Conservation (phyloP, 208 protist species). For the Crithidia fasciculata region DNA sequence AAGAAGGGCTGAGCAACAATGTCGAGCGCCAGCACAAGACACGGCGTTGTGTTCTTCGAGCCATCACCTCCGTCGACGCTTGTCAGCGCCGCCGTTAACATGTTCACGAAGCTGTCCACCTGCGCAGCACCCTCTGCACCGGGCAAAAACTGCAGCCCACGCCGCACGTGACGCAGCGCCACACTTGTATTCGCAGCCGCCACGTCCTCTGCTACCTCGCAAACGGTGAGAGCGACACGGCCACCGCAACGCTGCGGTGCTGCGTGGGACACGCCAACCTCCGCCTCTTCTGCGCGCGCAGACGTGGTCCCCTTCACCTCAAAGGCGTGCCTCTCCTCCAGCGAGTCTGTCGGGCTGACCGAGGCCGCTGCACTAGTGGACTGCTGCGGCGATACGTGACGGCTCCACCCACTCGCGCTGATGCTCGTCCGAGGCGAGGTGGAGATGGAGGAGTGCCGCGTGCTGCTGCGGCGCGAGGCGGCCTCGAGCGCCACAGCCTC, state of each 20-base stretch:
- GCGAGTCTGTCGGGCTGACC: not conserved
- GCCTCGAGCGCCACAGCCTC: slow-evolving; percentile 20
- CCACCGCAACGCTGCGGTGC: not conserved
- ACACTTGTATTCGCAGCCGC: not conserved
- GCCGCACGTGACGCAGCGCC: slow-evolving; percentile 13
- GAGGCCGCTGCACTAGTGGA: not conserved
- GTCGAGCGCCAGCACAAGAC: slow-evolving; percentile 27
- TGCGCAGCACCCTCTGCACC: not conserved
- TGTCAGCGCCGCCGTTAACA: slow-evolving; percentile 1
- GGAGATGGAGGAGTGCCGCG: not conserved
- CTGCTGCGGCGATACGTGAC: not conserved
- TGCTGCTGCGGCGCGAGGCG: not conserved
- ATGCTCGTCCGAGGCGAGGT: not conserved
- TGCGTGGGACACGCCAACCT: not conserved
- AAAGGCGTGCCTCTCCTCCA: not conserved
- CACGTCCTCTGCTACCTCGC: slow-evolving; percentile 26
- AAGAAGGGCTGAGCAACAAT: slow-evolving; percentile 23
- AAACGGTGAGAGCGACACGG: not conserved
- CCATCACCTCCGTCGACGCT: not conserved
- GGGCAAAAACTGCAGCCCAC: slow-evolving; percentile 13
- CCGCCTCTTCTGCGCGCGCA: not conserved
- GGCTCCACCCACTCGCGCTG: not conserved
- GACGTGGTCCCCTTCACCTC: not conserved
- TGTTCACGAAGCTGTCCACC: slow-evolving; percentile 20
- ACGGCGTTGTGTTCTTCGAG: not conserved